Conservation (phyloP, 192 early-diverging fungal species). For the Oehlia diaphana region DNA sequence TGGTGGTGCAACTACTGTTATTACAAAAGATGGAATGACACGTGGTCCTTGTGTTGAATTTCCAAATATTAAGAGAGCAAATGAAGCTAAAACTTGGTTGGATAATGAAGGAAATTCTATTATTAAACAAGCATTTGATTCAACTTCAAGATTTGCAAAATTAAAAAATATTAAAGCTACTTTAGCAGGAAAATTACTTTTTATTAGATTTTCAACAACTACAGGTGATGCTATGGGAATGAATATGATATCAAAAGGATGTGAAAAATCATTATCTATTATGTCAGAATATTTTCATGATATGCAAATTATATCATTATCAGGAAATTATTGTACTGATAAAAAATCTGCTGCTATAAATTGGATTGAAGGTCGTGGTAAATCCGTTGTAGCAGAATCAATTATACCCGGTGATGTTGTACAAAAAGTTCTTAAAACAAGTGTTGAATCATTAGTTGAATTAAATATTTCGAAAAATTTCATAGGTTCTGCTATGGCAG, state of each 20-base stretch:
- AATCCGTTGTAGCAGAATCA: slow-evolving; percentile 86
- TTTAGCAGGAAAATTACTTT: slow-evolving; percentile 80
- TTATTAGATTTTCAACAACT: slow-evolving; percentile 83
- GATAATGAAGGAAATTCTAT: slow-evolving; percentile 63
- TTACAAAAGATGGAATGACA: slow-evolving; percentile 87
- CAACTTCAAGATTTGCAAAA: slow-evolving; percentile 86
- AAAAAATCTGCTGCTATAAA: slow-evolving; percentile 97
- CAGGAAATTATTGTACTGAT: slow-evolving; percentile 94
- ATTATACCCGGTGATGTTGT: slow-evolving; percentile 80
- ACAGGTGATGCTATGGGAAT: slow-evolving; percentile 99
- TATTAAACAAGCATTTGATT: slow-evolving; percentile 79
- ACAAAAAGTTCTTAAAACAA: slow-evolving; percentile 82
- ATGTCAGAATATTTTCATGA: slow-evolving; percentile 64
- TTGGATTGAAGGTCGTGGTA: slow-evolving; percentile 97
- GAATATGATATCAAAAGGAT: slow-evolving; percentile 98
- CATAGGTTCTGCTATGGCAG: slow-evolving; percentile 93
- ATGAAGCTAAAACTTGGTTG: slow-evolving; percentile 70
- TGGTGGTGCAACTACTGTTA: slow-evolving; percentile 79
- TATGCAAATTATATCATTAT: slow-evolving; percentile 79
- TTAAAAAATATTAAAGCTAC: slow-evolving; percentile 80
- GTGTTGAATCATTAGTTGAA: slow-evolving; percentile 72
- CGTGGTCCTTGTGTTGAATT: slow-evolving; percentile 91
- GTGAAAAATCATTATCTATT: slow-evolving; percentile 75
- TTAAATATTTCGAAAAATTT: slow-evolving; percentile 89
- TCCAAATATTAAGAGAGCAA: slow-evolving; percentile 64